Base-by-base conservation (phyloP, 192 early-diverging fungal genomes). In the Phycomyces nitens region DNA sequence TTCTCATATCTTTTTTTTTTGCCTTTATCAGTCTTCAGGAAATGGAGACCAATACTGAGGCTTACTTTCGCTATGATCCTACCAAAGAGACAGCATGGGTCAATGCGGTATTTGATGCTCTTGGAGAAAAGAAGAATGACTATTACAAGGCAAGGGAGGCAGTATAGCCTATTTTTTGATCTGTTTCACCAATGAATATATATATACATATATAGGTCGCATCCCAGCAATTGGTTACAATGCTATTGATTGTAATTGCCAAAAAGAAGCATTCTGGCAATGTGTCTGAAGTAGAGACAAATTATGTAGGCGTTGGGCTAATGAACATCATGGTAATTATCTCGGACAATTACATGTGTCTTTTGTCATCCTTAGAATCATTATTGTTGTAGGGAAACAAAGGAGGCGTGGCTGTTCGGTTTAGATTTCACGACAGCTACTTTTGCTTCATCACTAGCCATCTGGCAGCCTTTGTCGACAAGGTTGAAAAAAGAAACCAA, bases 381-480 rank as follows among this genome's bases (percentile, higher is more conserved):
- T 59, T 2, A 15, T 20, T 58, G 1, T 20, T 51, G n/a, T 69
- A 89, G 88, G 97, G 95, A 40, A 99, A 99, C 76, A 99, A 99
- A 79, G 97, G 97, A 20, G 93, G 89, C 0, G 89, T 94, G 7
- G 88, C 88, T 2, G 84, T 96, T 40, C 81, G 95, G 20, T 70
- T 98, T 49, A 75, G 83, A 18, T 84, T 85, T 53, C 69, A 84
- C 47, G 92, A 95, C 66, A 89, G 92, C 4, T 92, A 90, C 55
- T 26, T 96, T 2, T 89, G 88, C 51, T 88, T 96, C 72, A 88
- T 99, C n/a, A 92, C 88, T 63, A 82, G 86, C 34, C 97, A 99
- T 70, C 72, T 99, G 50, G 97, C 97, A 0, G 94, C 94, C 3
- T 91, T 94, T 64, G 76, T 81, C 1, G 78, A 73, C 39, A 87